phyloP scores from a whole-genome alignment of 768 basidiomycete genomes.

The Cyathus striatus region DNA sequence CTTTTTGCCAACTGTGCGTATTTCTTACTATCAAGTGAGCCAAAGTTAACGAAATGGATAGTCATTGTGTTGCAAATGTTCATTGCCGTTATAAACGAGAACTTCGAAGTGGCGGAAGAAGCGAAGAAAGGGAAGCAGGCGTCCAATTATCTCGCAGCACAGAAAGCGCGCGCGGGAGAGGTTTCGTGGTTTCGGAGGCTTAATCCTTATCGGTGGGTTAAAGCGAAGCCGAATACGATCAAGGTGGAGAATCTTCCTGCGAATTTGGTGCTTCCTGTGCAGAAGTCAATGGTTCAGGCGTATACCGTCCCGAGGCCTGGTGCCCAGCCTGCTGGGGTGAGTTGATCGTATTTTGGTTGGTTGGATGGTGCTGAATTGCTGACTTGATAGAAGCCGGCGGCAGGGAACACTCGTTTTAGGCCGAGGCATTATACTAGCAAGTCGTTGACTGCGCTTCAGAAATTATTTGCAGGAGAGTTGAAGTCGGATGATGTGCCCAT shows the following conservation, averaged over 20 bases:
- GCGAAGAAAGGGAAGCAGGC: slow-evolving; percentile 81
- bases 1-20: slow-evolving; percentile 86
- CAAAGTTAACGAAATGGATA: slow-evolving; percentile 20
- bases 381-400: slow-evolving; percentile 13
- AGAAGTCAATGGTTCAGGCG: slow-evolving; percentile 67
- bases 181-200: slow-evolving; percentile 66
- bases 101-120: slow-evolving; percentile 90
- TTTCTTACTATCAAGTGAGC: slow-evolving; percentile 1
- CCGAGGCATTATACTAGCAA: slow-evolving; percentile 49
- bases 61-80: slow-evolving; percentile 95
- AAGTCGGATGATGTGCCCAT: slow-evolving; percentile 54
- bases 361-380: slow-evolving; percentile 1
- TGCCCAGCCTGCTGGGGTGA: slow-evolving; percentile 9
- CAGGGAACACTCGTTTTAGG: slow-evolving; percentile 18
- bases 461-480: slow-evolving; percentile 57
- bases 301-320: slow-evolving; percentile 32
- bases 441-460: slow-evolving; percentile 58
- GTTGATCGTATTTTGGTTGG: slow-evolving; percentile 1
- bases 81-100: slow-evolving; percentile 96
- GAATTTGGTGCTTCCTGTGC: slow-evolving; percentile 73
- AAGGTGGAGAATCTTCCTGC: slow-evolving; percentile 69
- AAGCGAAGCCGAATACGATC: slow-evolving; percentile 65
- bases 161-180: slow-evolving; percentile 45
- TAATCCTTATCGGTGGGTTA: slow-evolving; percentile 87
- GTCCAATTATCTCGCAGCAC: slow-evolving; percentile 57